Base-by-base conservation (phyloP, 129 eudicot genomes). In the Saussurea involucrata region DNA sequence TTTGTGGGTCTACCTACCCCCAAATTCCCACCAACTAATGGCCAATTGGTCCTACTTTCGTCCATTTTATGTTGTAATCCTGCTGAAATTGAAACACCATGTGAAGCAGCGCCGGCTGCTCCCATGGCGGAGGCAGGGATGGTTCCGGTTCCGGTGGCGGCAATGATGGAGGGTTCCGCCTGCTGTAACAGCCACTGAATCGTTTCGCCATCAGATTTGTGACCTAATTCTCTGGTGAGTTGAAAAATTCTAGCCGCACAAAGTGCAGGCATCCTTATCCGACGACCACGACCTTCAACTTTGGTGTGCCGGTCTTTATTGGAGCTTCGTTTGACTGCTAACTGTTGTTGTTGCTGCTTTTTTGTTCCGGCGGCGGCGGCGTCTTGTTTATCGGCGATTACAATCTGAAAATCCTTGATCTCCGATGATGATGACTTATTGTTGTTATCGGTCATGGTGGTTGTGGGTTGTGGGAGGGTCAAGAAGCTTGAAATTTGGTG, bases 171-270 rank as follows among this genome's bases (percentile, higher is more conserved):
- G 18, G 97, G 96, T 46, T 92, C 97, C 15, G 97, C 89, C 66
- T 90, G 96, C 57, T 92, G 96, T 37, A 92, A 72, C 58, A 92
- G 73, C 97, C 97, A 92, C 85, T 92, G 97, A 44, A 92, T 89
- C 3, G 97, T 92, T 44, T 92, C 97, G 0, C 97, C 97, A 25
- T 92, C 97, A 20, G 96, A 89, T 77, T 92, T 92, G 70, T 92
- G 97, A 17, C 97, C 97, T 70, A 92, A 79, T 81, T 92, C 97
- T 67, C 97, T 76, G 2, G 96, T 92, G 21, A 92, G 71, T 36
- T 92, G 97, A 32, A 92, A 89, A 18, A 89, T 92, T 31, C 97
- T 89, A 6, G 97, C 97, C 5, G 97, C 97, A 60, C 97, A 92
- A 3, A 89, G 87, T 13, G 97, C 97, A 0, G 97, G 97, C 97